These are phyloP conservation scores for Hypoxylon sp. DNA, from an alignment of 2,329 filamentous ascomycete species.

Conservation along the genomic window DNA sequence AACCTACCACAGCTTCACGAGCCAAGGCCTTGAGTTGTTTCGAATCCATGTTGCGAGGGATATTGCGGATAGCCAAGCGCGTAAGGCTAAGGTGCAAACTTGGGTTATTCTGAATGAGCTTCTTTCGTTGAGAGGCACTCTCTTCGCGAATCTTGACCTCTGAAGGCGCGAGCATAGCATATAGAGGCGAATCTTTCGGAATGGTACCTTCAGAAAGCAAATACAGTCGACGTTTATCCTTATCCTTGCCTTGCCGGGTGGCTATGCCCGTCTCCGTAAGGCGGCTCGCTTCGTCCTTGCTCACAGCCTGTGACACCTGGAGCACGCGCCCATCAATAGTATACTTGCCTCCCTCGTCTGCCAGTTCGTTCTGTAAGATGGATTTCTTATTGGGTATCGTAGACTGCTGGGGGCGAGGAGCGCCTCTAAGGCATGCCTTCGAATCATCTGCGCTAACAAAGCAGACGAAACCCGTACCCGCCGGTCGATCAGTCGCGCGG, in stretches of 20 bases:
- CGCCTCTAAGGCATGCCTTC: slow-evolving; percentile 78
- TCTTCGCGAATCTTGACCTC: slow-evolving; percentile 91
- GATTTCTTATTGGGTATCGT: slow-evolving; percentile 75
- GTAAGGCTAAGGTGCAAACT: slow-evolving; percentile 89
- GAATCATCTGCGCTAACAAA: slow-evolving; percentile 85
- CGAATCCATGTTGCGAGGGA: slow-evolving; percentile 83
- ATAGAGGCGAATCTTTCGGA: slow-evolving; percentile 79
- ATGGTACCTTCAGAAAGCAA: slow-evolving; percentile 90
- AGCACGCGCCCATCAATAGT: slow-evolving; percentile 91
- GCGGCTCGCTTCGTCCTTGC: slow-evolving; percentile 81
- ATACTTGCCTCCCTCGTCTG: slow-evolving; percentile 86
- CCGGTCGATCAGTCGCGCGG: slow-evolving; percentile 83
- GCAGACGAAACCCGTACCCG: slow-evolving; percentile 94
- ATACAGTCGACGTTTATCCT: slow-evolving; percentile 91
- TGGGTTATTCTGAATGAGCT: slow-evolving; percentile 90
- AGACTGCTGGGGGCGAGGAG: slow-evolving; percentile 70
- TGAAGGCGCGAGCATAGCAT: slow-evolving; percentile 78
- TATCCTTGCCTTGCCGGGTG: slow-evolving; percentile 73
- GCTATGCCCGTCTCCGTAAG: slow-evolving; percentile 80
- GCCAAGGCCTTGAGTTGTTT: slow-evolving; percentile 94
- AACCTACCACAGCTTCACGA: slow-evolving; percentile 91
- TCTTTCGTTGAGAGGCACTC: slow-evolving; percentile 87
- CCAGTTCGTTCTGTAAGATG: slow-evolving; percentile 85
- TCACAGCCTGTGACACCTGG: slow-evolving; percentile 86
- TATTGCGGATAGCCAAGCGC: slow-evolving; percentile 89